phyloP scores from a whole-genome alignment of 2,329 filamentous ascomycete species.

The Simplicillium sp. region DNA sequence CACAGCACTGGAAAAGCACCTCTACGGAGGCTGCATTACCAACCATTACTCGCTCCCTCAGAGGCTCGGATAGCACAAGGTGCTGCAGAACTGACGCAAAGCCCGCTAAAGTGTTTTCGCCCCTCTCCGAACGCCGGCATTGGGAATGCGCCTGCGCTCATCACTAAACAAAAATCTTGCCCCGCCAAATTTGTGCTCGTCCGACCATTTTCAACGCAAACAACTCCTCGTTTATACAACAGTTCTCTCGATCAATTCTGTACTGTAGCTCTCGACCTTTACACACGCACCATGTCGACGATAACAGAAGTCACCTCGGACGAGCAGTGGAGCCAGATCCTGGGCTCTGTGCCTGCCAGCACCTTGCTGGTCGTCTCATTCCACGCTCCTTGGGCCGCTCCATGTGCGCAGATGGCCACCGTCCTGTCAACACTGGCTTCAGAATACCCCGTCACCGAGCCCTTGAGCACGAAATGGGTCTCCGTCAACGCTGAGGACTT shows the following conservation, averaged over 20 bases:
- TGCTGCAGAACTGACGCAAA: slow-evolving; percentile 14
- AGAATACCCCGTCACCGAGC: slow-evolving; percentile 65
- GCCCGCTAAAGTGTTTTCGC: slow-evolving; percentile 1
- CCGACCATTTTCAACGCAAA: slow-evolving; percentile 9
- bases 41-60: not conserved
- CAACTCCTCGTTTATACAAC: slow-evolving; percentile 2
- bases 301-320: slow-evolving; percentile 70
- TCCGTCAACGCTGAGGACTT: slow-evolving; percentile 92
- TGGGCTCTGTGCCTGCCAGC: slow-evolving; percentile 55
- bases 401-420: slow-evolving; percentile 87
- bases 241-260: not conserved
- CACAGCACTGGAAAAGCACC: too few relatives aligned
- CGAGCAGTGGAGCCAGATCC: slow-evolving; percentile 60
- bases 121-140: slow-evolving; percentile 8
- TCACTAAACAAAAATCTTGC: slow-evolving; percentile 2
- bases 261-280: too few relatives aligned
- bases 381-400: slow-evolving; percentile 92
- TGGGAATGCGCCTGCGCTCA: not conserved
- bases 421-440: slow-evolving; percentile 78
- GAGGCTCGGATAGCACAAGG: slow-evolving; percentile 4
- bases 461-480: slow-evolving; percentile 68
- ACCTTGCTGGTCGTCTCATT: slow-evolving; percentile 84
- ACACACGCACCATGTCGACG: slow-evolving; percentile 49
- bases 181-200: slow-evolving; percentile 9
- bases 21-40: too few relatives aligned